phyloP scores from a whole-genome alignment of 1,139 yeast species.

The Yarrowia galli region DNA sequence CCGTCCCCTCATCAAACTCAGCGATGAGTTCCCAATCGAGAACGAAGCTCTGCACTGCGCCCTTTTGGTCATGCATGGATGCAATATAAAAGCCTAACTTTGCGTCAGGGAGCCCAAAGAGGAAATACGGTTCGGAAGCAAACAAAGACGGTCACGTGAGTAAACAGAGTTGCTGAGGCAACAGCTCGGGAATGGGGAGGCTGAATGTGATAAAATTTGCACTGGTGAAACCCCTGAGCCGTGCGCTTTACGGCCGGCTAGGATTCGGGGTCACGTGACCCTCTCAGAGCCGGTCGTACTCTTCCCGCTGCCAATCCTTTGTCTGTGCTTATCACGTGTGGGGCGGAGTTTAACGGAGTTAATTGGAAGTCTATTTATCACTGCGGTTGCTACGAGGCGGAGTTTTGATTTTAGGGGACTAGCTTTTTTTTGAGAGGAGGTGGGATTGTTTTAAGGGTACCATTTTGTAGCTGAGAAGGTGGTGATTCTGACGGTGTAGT shows the following conservation, averaged over 20 bases:
- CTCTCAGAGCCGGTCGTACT: not conserved
- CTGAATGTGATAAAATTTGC: not conserved
- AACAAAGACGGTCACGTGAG: conserved; percentile 33
- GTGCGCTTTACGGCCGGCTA: not conserved
- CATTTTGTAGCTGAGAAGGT: not conserved
- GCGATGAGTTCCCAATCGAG: conserved; percentile 13
- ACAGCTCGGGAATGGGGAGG: not conserved
- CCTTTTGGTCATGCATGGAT: conserved; percentile 20
- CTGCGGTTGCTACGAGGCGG: conserved; percentile 19
- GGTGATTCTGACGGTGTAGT: not conserved
- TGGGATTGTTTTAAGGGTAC: no score
- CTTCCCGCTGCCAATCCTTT: not conserved
- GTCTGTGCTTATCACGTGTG: conserved; percentile 23
- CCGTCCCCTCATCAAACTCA: not conserved
- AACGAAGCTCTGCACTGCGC: conserved; percentile 12
- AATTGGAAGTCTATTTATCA: not conserved
- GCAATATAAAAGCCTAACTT: not conserved
- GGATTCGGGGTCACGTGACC: not conserved
- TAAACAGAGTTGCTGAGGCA: conserved; percentile 30
- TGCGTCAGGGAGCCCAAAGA: not conserved
- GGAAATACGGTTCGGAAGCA: conserved; percentile 24
- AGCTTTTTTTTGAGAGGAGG: not conserved
- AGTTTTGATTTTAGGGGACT: not conserved
- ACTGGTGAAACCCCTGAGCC: not conserved
- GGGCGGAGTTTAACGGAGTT: conserved; percentile 34